phyloP scores from a whole-genome alignment of 345 rosid genomes.

The Gossypium arboreum region DNA sequence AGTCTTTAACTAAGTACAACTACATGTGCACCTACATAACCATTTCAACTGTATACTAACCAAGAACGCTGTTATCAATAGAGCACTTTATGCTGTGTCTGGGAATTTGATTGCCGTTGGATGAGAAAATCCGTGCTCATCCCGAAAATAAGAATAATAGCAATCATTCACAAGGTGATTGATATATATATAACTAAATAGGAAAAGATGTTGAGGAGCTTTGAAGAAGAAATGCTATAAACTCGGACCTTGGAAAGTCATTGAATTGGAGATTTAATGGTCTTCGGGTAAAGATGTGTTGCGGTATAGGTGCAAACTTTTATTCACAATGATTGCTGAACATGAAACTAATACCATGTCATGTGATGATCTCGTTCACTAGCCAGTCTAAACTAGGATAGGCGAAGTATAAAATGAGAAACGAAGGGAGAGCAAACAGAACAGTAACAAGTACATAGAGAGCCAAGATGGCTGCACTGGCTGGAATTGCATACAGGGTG shows the following conservation, averaged over 20 bases:
- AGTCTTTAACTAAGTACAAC: slow-evolving; percentile 4
- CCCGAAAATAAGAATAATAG: background rate
- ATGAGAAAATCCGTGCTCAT: background rate
- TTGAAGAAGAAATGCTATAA: background rate
- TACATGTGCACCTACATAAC: slow-evolving; percentile 11
- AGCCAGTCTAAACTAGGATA: slow-evolving; percentile 91
- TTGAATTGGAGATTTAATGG: slow-evolving; percentile 9
- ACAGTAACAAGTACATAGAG: slow-evolving; percentile 73
- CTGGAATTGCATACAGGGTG: slow-evolving; percentile 75
- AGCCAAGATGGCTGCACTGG: slow-evolving; percentile 76
- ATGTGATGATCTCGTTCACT: slow-evolving; percentile 75
- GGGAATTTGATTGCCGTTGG: background rate
- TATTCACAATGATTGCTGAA: slow-evolving; percentile 12
- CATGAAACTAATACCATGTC: slow-evolving; percentile 20
- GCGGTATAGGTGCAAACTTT: slow-evolving; percentile 18
- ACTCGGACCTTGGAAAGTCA: slow-evolving; percentile 18
- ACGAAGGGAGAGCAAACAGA: slow-evolving; percentile 78
- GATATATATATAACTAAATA: background rate
- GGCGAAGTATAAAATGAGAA: slow-evolving; percentile 80
- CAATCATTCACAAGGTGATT: background rate
- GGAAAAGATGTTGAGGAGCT: background rate
- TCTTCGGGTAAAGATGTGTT: background rate
- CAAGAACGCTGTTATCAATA: slow-evolving; percentile 8
- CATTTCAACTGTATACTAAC: slow-evolving; percentile 16
- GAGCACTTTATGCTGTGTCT: background rate